Base-by-base conservation (phyloP, 1,139 yeast species). In the Sugiyamaella novakii region DNA sequence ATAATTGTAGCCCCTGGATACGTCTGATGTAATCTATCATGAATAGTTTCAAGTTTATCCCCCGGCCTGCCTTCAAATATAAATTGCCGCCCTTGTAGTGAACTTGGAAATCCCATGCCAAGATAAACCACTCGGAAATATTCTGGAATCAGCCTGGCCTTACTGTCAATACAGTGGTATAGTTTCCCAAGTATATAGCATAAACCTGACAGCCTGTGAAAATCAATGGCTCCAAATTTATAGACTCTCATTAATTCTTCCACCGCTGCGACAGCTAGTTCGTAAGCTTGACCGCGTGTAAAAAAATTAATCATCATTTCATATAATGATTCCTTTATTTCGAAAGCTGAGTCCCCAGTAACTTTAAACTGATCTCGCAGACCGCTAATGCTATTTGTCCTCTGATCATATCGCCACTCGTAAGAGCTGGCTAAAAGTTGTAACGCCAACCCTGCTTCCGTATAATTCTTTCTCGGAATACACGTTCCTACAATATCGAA, bases 41-140 rank as follows among this genome's bases (percentile, higher is more conserved):
- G 91, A 64, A 88, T 84, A 1, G 94, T 83, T 4, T 89, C 83
- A 50, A 88, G 83, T 65, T 87, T 94, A 64, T 88, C 96, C 69
- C 87, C 88, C 22, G 95, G 91, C 47, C 82, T 74, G 11, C 96
- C 96, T 69, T 88, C 95, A 64, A 84, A 87, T 50, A 88, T 84
- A 64, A 84, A 89, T 54, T 81, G 82, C 61, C 84, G 80, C 44
- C 87, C 86, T 62, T 95, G 75, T 49, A 86, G 76, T 41, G 89
- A 79, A 31, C 74, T 73, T 10, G 96, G 96, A 75, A 88, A 88
- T 2, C 96, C 96, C 47, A 78, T 79, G 14, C 97, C 97, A 65
- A 87, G 78, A 60, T 84, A 87, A 18, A 87, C 78, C 50, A 88
- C 89, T 61, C 85, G 78, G 73, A 87, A 88, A 67, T 80, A 88